Base-by-base conservation (phyloP, 164 flowering plant species). In the Paratinospora sagittata region DNA sequence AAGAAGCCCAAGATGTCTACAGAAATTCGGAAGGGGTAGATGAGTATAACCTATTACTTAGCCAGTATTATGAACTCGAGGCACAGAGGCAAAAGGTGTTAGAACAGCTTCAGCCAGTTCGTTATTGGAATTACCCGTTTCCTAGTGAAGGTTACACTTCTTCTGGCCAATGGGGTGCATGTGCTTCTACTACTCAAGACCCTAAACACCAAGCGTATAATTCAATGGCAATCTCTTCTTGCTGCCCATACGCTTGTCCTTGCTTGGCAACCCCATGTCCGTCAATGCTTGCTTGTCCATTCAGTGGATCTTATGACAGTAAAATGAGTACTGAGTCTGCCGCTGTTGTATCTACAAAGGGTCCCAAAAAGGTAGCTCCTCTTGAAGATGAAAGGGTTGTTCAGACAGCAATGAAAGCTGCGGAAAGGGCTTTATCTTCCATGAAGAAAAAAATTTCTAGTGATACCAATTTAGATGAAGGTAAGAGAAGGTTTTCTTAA, bases 11-110 rank as follows among this genome's bases (percentile, higher is more conserved):
- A 27, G 67, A 75, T 17, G 82, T 52, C 12, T 10, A 72, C 75
- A 61, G 73, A 16, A 65, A 69, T 75, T 71, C 83, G 43, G 81
- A 80, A 72, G 79, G 70, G 58, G 67, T 52, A 8, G 78, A 76
- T 43, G 88, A 86, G 23, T 85, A 93, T 76, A 81, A 67, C 70
- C 74, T 73, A 65, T 77, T 90, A 71, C 77, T 86, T 43, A 74
- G 66, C 77, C 81, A 84, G 74, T 93, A 90, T 73, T 83, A 87
- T 78, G 96, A 86, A 75, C 76, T 93, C 45, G 95, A 93, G 85
- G 87, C 81, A 67, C 87, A 87, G 78, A 86, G 87, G 69, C 91
- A 85, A 73, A 73, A 80, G 67, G 72, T 90, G 76, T 34, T 85
- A 26, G 80, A 82, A 72, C 81, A 85, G 77, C 88, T 90, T 78